These are phyloP conservation scores for Paramecium octaurelia DNA, from an alignment of 73 alveolate species.

Conservation along the genomic window DNA sequence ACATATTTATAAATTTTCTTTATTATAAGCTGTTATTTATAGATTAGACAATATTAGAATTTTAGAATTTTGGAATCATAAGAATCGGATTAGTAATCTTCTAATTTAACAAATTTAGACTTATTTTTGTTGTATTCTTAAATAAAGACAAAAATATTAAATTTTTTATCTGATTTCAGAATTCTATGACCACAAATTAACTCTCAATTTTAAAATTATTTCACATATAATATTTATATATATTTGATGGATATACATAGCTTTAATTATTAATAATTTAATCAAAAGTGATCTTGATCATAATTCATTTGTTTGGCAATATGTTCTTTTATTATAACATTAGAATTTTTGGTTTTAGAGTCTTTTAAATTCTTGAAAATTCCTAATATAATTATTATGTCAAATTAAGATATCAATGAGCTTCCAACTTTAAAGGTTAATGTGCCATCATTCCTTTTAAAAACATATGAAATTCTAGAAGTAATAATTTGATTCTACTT, in stretches of 20 bases:
- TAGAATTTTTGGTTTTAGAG: background rate
- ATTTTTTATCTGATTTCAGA: background rate
- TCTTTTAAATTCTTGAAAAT: conserved; percentile 19
- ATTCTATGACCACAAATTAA: background rate
- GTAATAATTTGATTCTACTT: background rate
- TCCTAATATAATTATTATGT: background rate
- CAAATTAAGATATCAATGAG: conserved; percentile 24
- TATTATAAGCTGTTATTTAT: too few species aligned
- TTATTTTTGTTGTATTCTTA: background rate
- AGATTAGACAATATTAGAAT: too few species aligned
- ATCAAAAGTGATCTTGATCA: too few species aligned
- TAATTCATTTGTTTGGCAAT: background rate
- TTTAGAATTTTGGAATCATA: too few species aligned
- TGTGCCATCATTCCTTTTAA: conserved; percentile 45
- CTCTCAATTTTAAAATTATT: too few species aligned
- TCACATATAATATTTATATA: too few species aligned
- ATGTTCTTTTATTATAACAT: background rate
- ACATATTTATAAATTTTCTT: too few species aligned
- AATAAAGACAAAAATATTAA: background rate
- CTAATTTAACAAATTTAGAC: background rate
- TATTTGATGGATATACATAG: background rate
- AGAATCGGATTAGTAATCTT: background rate
- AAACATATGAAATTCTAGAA: conserved; percentile 36
- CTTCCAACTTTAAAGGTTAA: conserved; percentile 15
- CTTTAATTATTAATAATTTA: too few species aligned